phyloP scores from a whole-genome alignment of 805 yeast genomes.

The Saturnispora gosingensis region DNA sequence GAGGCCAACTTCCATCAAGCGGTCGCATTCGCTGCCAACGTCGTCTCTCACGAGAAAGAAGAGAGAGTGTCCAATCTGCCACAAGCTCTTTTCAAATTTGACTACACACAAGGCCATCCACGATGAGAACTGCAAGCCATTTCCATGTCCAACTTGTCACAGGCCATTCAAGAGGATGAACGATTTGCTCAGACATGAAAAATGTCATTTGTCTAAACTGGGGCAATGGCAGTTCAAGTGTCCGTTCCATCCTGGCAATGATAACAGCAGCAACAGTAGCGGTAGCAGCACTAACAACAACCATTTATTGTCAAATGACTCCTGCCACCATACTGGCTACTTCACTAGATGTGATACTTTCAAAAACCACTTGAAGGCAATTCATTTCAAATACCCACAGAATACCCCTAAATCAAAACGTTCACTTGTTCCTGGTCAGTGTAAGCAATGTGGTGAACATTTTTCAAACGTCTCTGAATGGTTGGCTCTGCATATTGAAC shows the following conservation, averaged over 20 bases:
- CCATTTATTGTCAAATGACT: slow-evolving; percentile 11
- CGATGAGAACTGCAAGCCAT: slow-evolving; percentile 66
- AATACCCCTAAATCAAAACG: slow-evolving; percentile 80
- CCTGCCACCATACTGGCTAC: slow-evolving; percentile 76
- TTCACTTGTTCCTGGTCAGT: slow-evolving; percentile 55
- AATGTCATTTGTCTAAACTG: slow-evolving; percentile 74
- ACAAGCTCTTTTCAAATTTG: slow-evolving; percentile 56
- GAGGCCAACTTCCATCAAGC: neutral
- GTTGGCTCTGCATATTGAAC: slow-evolving; percentile 67
- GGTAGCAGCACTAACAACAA: neutral
- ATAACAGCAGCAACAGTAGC: slow-evolving; percentile 10
- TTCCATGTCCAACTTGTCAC: slow-evolving; percentile 64
- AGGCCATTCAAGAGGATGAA: slow-evolving; percentile 86
- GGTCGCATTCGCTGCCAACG: neutral
- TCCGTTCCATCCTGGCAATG: slow-evolving; percentile 43
- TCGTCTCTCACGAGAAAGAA: slow-evolving; percentile 20
- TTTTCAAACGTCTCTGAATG: slow-evolving; percentile 72
- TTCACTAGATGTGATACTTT: slow-evolving; percentile 87
- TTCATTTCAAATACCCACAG: slow-evolving; percentile 80
- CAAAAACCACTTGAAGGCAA: slow-evolving; percentile 82
- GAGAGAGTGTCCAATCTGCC: slow-evolving; percentile 31
- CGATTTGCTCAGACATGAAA: slow-evolving; percentile 76
- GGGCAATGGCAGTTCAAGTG: slow-evolving; percentile 66
- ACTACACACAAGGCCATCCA: slow-evolving; percentile 82
- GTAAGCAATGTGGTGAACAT: slow-evolving; percentile 63